Conservation (phyloP, 176 grass and related monocot genomes). For the Thinopyrum elongatum region DNA sequence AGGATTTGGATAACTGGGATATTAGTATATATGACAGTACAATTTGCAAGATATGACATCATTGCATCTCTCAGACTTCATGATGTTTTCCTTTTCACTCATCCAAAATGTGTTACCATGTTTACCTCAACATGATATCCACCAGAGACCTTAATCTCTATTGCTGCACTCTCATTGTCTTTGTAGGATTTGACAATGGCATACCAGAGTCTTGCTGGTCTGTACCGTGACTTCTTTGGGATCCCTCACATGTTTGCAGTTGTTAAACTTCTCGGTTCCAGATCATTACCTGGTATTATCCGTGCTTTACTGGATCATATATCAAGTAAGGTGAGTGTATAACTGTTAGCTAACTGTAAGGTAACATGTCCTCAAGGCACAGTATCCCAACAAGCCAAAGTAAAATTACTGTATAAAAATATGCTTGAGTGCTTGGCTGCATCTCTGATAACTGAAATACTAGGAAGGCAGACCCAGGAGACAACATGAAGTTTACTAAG, state of each 20-base stretch:
- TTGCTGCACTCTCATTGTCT: slow-evolving; percentile 18
- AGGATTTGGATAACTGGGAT: slow-evolving; percentile 1
- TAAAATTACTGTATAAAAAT: background rate
- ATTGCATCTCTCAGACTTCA: slow-evolving; percentile 14
- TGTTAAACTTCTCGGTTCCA: slow-evolving; percentile 91
- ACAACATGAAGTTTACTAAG: slow-evolving; percentile 5
- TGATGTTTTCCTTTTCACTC: background rate
- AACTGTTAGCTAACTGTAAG: slow-evolving; percentile 2
- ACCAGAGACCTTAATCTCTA: background rate
- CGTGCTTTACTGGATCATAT: slow-evolving; percentile 95
- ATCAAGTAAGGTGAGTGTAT: slow-evolving; percentile 82
- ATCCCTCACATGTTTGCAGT: slow-evolving; percentile 96
- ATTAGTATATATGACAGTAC: background rate
- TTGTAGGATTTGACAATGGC: slow-evolving; percentile 90
- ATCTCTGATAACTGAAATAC: slow-evolving; percentile 3
- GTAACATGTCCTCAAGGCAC: slow-evolving; percentile 20
- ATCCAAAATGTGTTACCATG: background rate
- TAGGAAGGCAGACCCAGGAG: background rate
- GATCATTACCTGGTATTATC: slow-evolving; percentile 95
- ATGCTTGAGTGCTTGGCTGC: slow-evolving; percentile 6
- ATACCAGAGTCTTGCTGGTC: slow-evolving; percentile 69
- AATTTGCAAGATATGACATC: slow-evolving; percentile 1
- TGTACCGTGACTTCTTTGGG: slow-evolving; percentile 95
- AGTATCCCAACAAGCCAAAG: slow-evolving; percentile 8
- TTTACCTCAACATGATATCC: slow-evolving; percentile 20